Evolutionary conservation across 164 flowering plant genomes (phyloP).

Genomic region (Stephania japonica): DNA sequence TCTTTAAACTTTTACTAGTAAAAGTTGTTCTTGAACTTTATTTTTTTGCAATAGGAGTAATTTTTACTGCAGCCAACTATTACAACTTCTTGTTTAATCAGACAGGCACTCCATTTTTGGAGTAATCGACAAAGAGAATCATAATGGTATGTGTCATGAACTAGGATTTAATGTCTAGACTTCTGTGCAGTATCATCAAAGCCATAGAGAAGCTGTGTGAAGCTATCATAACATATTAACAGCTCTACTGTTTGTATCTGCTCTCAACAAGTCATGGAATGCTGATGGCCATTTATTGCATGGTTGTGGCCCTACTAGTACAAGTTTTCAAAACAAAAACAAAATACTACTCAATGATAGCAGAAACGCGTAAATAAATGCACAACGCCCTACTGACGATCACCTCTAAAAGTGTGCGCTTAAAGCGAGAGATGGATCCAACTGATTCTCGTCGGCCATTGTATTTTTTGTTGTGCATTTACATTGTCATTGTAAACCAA

Average conservation of each 20-base stretch:
- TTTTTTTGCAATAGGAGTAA: no score
- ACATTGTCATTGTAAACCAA: not conserved
- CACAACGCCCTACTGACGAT: no score
- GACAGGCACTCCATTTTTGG: not conserved
- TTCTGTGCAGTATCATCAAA: not conserved
- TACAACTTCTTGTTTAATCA: not conserved
- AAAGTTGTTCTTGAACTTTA: no score
- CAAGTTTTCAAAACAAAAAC: no score
- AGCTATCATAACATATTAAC: not conserved
- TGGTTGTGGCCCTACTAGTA: no score
- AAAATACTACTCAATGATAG: no score
- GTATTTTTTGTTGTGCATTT: not conserved
- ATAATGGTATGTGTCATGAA: not conserved
- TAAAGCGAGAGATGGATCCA: not conserved
- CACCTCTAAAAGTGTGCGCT: no score
- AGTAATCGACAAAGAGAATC: not conserved
- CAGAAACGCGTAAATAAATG: no score
- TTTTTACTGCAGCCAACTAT: not conserved
- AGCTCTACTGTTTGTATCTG: not conserved
- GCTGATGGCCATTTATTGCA: not conserved
- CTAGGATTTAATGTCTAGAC: not conserved
- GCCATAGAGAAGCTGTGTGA: not conserved
- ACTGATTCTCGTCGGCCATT: not conserved
- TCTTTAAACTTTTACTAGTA: no score
- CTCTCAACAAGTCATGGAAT: not conserved